phyloP scores from a whole-genome alignment of 2,329 filamentous ascomycete species.

The Scedosporium apiospermum region DNA sequence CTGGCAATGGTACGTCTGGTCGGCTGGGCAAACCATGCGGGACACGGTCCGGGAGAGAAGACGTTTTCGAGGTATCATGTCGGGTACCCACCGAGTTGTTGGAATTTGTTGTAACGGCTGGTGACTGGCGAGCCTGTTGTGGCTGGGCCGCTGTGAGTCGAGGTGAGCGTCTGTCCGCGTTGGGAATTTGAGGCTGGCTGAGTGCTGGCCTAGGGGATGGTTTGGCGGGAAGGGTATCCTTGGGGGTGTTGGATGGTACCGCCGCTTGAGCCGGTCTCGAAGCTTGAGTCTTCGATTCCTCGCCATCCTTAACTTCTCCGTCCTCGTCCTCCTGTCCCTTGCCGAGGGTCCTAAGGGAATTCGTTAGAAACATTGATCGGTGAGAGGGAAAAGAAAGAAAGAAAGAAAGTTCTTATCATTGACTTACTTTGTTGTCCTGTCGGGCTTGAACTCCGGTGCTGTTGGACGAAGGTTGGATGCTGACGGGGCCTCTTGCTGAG shows the following conservation, averaged over 20 bases:
- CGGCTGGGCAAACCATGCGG: constrained; percentile 41
- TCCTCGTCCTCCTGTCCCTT: constrained; percentile 49
- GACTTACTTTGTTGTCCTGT: constrained; percentile 25
- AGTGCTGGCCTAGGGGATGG: constrained; percentile 12
- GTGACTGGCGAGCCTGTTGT: constrained; percentile 1
- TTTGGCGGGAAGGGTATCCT: constrained; percentile 24
- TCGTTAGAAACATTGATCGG: constrained; percentile 10
- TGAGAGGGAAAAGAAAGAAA: constrained; percentile 9
- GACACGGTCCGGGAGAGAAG: constrained; percentile 26
- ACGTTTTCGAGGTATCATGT: constrained; percentile 18
- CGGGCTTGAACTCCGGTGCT: constrained; percentile 56
- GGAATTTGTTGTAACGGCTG: constrained; percentile 12
- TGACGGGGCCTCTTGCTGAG: constrained; percentile 16
- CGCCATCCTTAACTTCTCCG: constrained; percentile 61
- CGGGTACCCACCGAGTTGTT: constrained; percentile 7
- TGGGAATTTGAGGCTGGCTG: not conserved
- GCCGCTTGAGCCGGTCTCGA: not conserved
- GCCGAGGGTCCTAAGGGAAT: constrained; percentile 14
- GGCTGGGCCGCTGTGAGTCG: constrained; percentile 2
- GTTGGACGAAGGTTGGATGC: constrained; percentile 42
- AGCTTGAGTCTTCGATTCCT: constrained; percentile 14
- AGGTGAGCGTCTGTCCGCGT: not conserved
- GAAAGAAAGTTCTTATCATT: not conserved
- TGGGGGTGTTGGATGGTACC: constrained; percentile 11
- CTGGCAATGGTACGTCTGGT: constrained; percentile 47